Percentiles rank a stretch among this genome's conserved stretches.
Evolutionary conservation across 139 green algal genomes (phyloP).

Genomic region (Micractinium sp.): DNA sequence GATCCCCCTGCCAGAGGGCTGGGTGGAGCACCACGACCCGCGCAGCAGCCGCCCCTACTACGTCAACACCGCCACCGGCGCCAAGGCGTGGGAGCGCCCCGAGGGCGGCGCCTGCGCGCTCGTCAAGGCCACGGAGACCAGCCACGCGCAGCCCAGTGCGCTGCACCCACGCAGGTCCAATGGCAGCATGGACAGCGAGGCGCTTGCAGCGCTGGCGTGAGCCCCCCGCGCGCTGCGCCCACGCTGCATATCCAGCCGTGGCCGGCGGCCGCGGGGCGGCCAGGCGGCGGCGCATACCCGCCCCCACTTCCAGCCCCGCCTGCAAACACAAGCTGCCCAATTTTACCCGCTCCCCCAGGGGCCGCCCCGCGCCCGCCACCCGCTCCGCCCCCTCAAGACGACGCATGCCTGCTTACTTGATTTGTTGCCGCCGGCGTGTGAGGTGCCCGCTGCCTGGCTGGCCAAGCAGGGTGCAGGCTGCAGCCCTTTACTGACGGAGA

Average conservation of each 20-base stretch:
- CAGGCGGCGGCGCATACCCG: no score
- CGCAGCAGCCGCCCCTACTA: constrained; percentile 49
- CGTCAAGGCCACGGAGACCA: constrained; percentile 50
- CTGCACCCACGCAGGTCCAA: constrained; percentile 37
- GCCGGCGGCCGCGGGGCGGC: no score
- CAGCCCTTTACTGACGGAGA: no score
- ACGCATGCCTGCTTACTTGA: no score
- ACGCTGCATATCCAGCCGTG: no score
- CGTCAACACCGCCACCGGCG: constrained; percentile 32
- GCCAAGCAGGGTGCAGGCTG: no score
- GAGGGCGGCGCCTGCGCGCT: constrained; percentile 45
- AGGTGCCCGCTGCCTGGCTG: neutral
- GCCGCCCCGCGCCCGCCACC: no score
- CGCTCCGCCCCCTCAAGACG: no score
- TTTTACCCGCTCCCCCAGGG: no score
- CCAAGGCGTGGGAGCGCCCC: constrained; percentile 49
- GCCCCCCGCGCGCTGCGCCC: no score
- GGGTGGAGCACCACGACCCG: constrained; percentile 70
- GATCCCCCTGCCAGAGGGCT: constrained; percentile 80
- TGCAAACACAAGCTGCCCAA: no score
- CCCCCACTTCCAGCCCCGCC: no score
- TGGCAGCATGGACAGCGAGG: neutral
- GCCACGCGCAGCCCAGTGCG: constrained; percentile 49
- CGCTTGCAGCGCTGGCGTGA: neutral
- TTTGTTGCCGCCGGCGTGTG: neutral